Percentiles rank a stretch among this genome's conserved stretches.
phyloP scores from a whole-genome alignment of 768 basidiomycete genomes.

The Mycena albidolilacea region DNA sequence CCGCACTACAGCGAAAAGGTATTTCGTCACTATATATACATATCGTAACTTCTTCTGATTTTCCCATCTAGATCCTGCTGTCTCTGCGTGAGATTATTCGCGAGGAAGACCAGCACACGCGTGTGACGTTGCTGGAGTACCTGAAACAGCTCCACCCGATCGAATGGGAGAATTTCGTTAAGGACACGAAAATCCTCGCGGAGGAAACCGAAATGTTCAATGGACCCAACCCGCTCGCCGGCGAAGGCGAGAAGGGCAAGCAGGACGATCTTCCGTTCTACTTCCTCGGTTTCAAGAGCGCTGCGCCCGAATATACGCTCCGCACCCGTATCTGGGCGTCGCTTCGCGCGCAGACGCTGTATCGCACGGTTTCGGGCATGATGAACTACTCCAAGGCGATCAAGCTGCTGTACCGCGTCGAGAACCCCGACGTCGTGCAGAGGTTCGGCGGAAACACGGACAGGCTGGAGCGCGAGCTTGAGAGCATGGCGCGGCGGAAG shows the following conservation, averaged over 20 bases:
- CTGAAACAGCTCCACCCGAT: slow-evolving; percentile 97
- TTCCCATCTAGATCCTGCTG: slow-evolving; percentile 79
- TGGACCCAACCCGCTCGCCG: slow-evolving; percentile 78
- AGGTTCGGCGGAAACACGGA: slow-evolving; percentile 98
- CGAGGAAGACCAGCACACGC: slow-evolving; percentile 97
- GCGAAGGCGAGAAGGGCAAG: slow-evolving; percentile 85
- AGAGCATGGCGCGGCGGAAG: slow-evolving; percentile 97
- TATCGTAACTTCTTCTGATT: slow-evolving; percentile 26
- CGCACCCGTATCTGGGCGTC: slow-evolving; percentile 99
- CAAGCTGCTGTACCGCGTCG: slow-evolving; percentile 98
- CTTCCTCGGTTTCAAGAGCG: slow-evolving; percentile 99
- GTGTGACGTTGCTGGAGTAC: slow-evolving; percentile 97
- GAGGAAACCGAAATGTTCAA: slow-evolving; percentile 93
- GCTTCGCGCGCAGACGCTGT: slow-evolving; percentile 97
- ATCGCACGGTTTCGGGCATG: slow-evolving; percentile 99
- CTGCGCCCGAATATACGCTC: slow-evolving; percentile 97
- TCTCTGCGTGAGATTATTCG: slow-evolving; percentile 98
- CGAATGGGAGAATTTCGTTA: slow-evolving; percentile 99
- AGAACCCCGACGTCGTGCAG: slow-evolving; percentile 99
- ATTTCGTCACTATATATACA: slow-evolving; percentile 9
- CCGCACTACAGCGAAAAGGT: slow-evolving; percentile 99
- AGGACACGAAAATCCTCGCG: slow-evolving; percentile 98
- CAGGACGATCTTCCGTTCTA: slow-evolving; percentile 97
- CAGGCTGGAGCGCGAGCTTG: slow-evolving; percentile 94
- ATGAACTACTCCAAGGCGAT: slow-evolving; percentile 99